These are phyloP conservation scores for Panicum hallii DNA, from an alignment of 202 grass and related monocot genomes.

Conservation along the genomic window DNA sequence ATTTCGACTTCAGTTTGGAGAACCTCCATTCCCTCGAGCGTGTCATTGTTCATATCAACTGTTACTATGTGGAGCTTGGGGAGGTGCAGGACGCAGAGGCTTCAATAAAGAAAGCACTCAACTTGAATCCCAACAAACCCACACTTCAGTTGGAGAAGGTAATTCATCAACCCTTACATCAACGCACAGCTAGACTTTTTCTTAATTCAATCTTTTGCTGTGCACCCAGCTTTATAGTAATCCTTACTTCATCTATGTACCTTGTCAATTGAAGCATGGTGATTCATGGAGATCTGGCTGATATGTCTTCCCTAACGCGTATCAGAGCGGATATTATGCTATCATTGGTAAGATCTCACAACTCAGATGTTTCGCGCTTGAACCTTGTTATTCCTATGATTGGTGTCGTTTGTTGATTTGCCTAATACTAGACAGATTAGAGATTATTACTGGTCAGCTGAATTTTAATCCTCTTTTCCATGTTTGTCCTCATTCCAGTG, in stretches of 20 bases:
- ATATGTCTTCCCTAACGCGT: neutral
- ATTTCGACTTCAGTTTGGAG: neutral
- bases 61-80: neutral
- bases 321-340: too few species aligned
- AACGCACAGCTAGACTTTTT: too few species aligned
- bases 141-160: neutral
- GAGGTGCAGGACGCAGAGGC: neutral
- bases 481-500: too few species aligned
- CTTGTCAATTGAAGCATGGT: slow-evolving; percentile 15
- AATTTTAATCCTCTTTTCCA: too few species aligned
- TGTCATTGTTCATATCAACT: neutral
- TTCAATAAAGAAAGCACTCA: neutral
- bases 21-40: neutral
- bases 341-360: too few species aligned
- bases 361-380: too few species aligned
- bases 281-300: neutral
- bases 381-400: too few species aligned
- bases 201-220: neutral
- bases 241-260: neutral
- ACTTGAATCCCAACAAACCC: neutral
- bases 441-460: too few species aligned
- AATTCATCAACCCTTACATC: neutral
- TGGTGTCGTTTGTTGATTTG: too few species aligned
- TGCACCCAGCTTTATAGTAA: neutral
- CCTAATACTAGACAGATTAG: too few species aligned